A percentile compares a stretch with the other conserved stretches of the same genome.
Evolutionary conservation across 2,329 filamentous ascomycete species (phyloP).

Genomic region (Epichloe elymi): DNA sequence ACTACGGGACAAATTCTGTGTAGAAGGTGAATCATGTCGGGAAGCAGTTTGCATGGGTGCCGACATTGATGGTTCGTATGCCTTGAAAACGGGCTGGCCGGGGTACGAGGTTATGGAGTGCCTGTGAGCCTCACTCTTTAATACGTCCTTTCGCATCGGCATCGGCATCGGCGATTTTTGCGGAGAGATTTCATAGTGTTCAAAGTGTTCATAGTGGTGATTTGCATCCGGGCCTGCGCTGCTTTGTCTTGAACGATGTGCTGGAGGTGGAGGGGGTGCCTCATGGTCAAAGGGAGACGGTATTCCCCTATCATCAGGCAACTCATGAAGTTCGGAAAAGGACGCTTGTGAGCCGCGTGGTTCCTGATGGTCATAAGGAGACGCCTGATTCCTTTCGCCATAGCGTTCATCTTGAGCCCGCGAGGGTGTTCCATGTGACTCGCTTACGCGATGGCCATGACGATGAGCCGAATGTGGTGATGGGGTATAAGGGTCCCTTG

Average conservation of each 20-base stretch:
- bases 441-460: constrained; percentile 20
- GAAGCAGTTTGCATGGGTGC: constrained; percentile 15
- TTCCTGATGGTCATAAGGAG: constrained; percentile 26
- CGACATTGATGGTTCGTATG: constrained; percentile 34
- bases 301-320: constrained; percentile 20
- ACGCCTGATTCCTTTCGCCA: constrained; percentile 16
- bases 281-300: constrained; percentile 27
- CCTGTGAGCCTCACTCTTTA: constrained; percentile 44
- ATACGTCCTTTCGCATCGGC: constrained; percentile 45
- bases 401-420: constrained; percentile 24
- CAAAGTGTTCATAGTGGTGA: constrained; percentile 29
- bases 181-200: constrained; percentile 29
- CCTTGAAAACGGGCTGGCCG: constrained; percentile 39
- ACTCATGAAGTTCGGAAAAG: constrained; percentile 20
- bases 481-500: constrained; percentile 22
- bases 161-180: constrained; percentile 36
- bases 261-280: constrained; percentile 43
- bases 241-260: constrained; percentile 35
- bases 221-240: constrained; percentile 30
- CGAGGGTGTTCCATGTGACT: constrained; percentile 23
- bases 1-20: constrained; percentile 40
- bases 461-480: constrained; percentile 18
- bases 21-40: constrained; percentile 24
- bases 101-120: constrained; percentile 37
- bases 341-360: constrained; percentile 21